These are phyloP conservation scores for Talaromyces albobiverticillius DNA, from an alignment of 2,329 filamentous ascomycete genomes.

Conservation along the genomic window DNA sequence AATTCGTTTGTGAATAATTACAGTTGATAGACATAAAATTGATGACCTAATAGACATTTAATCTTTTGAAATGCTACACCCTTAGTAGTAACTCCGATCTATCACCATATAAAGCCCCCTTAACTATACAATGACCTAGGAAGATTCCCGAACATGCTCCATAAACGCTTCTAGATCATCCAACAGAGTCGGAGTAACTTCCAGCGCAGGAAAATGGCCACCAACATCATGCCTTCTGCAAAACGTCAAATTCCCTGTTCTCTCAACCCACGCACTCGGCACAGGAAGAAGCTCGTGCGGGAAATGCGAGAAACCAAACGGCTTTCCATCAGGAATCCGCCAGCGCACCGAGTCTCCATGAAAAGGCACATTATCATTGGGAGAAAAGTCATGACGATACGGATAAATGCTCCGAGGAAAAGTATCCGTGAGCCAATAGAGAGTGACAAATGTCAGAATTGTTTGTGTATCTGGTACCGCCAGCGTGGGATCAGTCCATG, in stretches of 20 bases:
- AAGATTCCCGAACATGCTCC: conserved; percentile 23
- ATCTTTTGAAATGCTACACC: too few relatives aligned
- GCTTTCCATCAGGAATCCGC: conserved; percentile 33
- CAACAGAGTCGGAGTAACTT: conserved; percentile 43
- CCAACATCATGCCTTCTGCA: conserved; percentile 40
- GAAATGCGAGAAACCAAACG: conserved; percentile 47
- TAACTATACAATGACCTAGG: too few relatives aligned
- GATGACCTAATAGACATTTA: too few relatives aligned
- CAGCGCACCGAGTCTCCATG: conserved; percentile 11
- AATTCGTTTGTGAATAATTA: neutral
- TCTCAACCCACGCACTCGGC: conserved; percentile 36
- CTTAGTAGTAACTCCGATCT: too few relatives aligned
- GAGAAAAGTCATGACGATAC: conserved; percentile 21
- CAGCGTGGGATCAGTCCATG: conserved; percentile 35
- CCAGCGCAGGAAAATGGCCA: conserved; percentile 53
- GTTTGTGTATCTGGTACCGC: conserved; percentile 26
- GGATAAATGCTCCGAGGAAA: conserved; percentile 32
- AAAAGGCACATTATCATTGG: conserved; percentile 1
- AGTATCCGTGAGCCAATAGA: conserved; percentile 39
- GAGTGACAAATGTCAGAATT: conserved; percentile 33
- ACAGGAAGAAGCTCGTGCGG: conserved; percentile 40
- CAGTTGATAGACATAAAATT: neutral
- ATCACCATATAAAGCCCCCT: too few relatives aligned
- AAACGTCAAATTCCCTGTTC: conserved; percentile 37
- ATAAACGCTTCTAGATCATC: conserved; percentile 41